A percentile compares a stretch with the other conserved stretches of the same genome.
phyloP scores from a whole-genome alignment of 768 basidiomycete species.

The Tricholoma hemisulphureum region DNA sequence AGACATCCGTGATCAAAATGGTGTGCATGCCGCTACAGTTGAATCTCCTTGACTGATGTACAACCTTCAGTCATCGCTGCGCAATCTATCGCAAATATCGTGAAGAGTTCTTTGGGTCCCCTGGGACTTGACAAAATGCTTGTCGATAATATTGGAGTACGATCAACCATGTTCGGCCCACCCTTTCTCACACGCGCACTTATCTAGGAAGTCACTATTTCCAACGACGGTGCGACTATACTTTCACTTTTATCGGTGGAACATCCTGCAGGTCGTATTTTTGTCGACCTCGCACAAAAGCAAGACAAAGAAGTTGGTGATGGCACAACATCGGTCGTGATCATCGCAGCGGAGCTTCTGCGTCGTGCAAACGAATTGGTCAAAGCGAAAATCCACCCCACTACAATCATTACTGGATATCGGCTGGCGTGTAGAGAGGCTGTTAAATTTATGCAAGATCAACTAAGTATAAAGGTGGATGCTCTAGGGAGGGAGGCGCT shows the following conservation, averaged over 20 bases:
- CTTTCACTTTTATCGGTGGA: slow-evolving; percentile 90
- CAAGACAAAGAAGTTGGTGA: slow-evolving; percentile 99
- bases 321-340: slow-evolving; percentile 97
- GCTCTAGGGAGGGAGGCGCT: slow-evolving; percentile 87
- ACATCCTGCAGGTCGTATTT: slow-evolving; percentile 95
- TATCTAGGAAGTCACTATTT: slow-evolving; percentile 93
- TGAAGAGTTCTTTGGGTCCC: slow-evolving; percentile 94
- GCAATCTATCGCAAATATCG: slow-evolving; percentile 93
- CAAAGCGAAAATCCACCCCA: slow-evolving; percentile 97
- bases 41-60: slow-evolving; percentile 5
- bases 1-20: slow-evolving; percentile 96
- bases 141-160: slow-evolving; percentile 94
- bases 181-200: slow-evolving; percentile 6
- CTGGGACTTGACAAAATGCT: slow-evolving; percentile 96
- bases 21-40: slow-evolving; percentile 40
- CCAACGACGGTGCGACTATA: slow-evolving; percentile 99
- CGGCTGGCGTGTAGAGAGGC: slow-evolving; percentile 95
- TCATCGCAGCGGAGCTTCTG: slow-evolving; percentile 95
- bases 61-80: slow-evolving; percentile 79
- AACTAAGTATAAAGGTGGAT: slow-evolving; percentile 93
- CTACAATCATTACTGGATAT: slow-evolving; percentile 99
- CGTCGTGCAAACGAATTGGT: slow-evolving; percentile 97
- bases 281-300: slow-evolving; percentile 97
- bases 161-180: slow-evolving; percentile 25
- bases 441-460: slow-evolving; percentile 97